Conservation (phyloP, 2,329 filamentous ascomycete genomes). For the Penicillium sp. region DNA sequence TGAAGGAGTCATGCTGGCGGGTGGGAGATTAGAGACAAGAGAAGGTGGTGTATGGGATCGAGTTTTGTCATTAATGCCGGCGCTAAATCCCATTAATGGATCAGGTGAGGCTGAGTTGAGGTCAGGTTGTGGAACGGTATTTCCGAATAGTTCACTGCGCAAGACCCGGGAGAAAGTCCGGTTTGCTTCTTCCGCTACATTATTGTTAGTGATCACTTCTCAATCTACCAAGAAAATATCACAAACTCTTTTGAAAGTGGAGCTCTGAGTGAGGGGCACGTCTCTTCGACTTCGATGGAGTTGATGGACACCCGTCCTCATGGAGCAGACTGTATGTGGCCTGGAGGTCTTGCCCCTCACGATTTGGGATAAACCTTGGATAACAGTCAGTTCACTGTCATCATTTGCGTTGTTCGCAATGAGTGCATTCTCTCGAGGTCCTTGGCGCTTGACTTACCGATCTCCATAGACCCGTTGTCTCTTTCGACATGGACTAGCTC, state of each 20-base stretch:
- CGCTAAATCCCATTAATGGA: conserved; percentile 46
- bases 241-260: conserved; percentile 87
- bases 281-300: conserved; percentile 81
- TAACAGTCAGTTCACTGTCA: conserved; percentile 1
- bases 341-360: conserved; percentile 88
- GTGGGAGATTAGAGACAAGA: conserved; percentile 65
- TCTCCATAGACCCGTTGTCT: conserved; percentile 66
- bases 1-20: conserved; percentile 77
- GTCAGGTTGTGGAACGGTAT: conserved; percentile 78
- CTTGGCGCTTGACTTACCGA: conserved; percentile 48
- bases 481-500: conserved; percentile 67
- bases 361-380: conserved; percentile 86
- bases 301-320: conserved; percentile 90
- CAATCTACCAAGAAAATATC: conserved; percentile 3
- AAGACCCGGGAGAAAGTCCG: conserved; percentile 85
- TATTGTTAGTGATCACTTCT: conserved; percentile 14
- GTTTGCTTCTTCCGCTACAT: conserved; percentile 84
- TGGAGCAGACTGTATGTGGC: conserved; percentile 90
- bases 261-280: conserved; percentile 85
- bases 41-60: conserved; percentile 80
- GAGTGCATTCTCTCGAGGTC: neutral
- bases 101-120: conserved; percentile 64
- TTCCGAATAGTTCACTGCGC: conserved; percentile 89
- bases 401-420: neutral
- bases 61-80: conserved; percentile 62